A percentile compares a stretch with the other conserved stretches of the same genome.
Conservation (phyloP, 2,329 filamentous ascomycete species). For the Colletotrichum brevisporum region DNA sequence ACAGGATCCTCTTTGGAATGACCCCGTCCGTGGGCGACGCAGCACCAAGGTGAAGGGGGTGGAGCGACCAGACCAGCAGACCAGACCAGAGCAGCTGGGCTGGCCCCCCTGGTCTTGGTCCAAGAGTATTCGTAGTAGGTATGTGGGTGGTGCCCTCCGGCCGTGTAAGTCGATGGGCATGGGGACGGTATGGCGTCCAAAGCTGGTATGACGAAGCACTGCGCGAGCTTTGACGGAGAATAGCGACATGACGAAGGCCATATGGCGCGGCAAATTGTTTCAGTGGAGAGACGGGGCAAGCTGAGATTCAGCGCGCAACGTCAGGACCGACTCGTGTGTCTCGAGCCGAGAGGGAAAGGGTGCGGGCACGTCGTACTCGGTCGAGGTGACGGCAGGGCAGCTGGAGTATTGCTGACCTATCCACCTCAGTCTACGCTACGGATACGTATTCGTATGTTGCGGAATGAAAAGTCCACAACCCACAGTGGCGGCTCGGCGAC, state of each 20-base stretch:
- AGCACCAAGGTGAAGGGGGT: slow-evolving; percentile 11
- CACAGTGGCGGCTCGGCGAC: slow-evolving; percentile 29
- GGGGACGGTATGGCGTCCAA: background rate
- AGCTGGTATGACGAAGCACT: slow-evolving; percentile 26
- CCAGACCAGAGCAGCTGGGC: slow-evolving; percentile 22
- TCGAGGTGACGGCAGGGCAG: slow-evolving; percentile 2
- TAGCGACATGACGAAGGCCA: slow-evolving; percentile 10
- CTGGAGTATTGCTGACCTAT: slow-evolving; percentile 31
- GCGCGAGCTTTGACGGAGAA: slow-evolving; percentile 17
- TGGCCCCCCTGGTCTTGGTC: slow-evolving; percentile 14
- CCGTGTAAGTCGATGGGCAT: slow-evolving; percentile 32
- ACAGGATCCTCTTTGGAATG: slow-evolving; percentile 33
- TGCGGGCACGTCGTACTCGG: background rate
- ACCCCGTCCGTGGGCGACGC: slow-evolving; percentile 29
- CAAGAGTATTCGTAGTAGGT: no score
- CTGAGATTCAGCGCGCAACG: slow-evolving; percentile 8
- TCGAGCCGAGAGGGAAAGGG: background rate
- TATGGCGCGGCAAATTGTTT: background rate
- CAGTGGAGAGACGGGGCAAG: slow-evolving; percentile 5
- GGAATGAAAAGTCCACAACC: slow-evolving; percentile 14
- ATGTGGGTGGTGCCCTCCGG: background rate
- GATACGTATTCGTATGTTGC: background rate
- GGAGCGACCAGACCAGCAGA: background rate
- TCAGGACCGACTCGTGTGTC: slow-evolving; percentile 4
- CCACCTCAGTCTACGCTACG: slow-evolving; percentile 9